Conservation (phyloP, 805 yeast species). For the Kluyveromyces nonfermentans region DNA sequence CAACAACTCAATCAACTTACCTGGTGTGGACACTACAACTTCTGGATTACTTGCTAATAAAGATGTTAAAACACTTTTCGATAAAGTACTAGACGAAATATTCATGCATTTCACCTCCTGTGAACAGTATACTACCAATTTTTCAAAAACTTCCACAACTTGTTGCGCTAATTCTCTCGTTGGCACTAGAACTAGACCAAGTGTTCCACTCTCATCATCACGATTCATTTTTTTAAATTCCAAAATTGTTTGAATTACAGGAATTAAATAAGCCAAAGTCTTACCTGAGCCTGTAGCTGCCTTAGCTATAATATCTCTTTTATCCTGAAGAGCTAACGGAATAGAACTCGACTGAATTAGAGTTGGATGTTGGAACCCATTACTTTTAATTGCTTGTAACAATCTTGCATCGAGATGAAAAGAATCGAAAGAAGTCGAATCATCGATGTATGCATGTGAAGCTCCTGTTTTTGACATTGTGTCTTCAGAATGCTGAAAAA, state of each 20-base stretch:
- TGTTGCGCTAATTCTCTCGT: conserved; percentile 88
- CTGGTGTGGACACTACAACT: conserved; percentile 79
- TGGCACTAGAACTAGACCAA: conserved; percentile 77
- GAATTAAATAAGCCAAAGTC: conserved; percentile 83
- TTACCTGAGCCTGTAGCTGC: conserved; percentile 96
- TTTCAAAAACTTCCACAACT: conserved; percentile 60
- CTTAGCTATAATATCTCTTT: conserved; percentile 84
- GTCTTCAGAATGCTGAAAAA: neutral
- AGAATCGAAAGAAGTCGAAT: conserved; percentile 58
- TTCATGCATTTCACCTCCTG: conserved; percentile 57
- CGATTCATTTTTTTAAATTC: conserved; percentile 29
- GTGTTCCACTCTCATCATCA: conserved; percentile 19
- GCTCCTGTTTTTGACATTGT: conserved; percentile 29
- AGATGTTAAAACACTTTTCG: conserved; percentile 63
- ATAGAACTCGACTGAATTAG: conserved; percentile 86
- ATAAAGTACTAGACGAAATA: conserved; percentile 46
- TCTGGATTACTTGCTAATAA: conserved; percentile 69
- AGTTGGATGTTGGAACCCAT: conserved; percentile 82
- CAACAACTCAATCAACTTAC: conserved; percentile 52
- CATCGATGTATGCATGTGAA: conserved; percentile 63
- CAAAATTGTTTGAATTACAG: conserved; percentile 72
- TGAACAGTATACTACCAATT: conserved; percentile 62
- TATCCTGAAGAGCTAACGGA: conserved; percentile 82
- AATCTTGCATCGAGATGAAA: conserved; percentile 77
- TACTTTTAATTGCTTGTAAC: conserved; percentile 68